Base-by-base conservation (phyloP, 2,329 filamentous ascomycete genomes). In the Penicillium sp. region DNA sequence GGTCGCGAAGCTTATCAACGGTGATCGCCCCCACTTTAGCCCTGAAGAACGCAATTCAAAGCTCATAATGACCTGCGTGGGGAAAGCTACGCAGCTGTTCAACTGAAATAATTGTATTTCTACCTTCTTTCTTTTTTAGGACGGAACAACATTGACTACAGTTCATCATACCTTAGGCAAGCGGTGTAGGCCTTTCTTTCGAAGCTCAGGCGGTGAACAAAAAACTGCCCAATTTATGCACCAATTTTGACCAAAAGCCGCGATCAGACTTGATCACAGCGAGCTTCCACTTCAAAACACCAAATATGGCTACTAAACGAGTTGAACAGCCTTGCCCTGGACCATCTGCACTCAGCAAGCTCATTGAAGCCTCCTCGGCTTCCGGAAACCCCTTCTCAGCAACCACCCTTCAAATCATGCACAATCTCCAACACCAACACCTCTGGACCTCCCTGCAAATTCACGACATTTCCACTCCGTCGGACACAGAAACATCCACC, bases 371-470 rank as follows among this genome's bases (percentile, higher is more conserved):
- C 27, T 57, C 64, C 33, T 54, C 57, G 31, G 53, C 60, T 33
- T 53, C 62, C 4, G 43, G 50, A 6, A 52, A 58, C 35, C 64
- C 70, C 4, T 53, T 62, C 49, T 59, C 66, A 59, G 70, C 78
- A 52, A 77, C 82, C 50, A 77, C 81, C 7, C 66, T 78, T 42
- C 80, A 84, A 66, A 74, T 83, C 58, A 73, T 79, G 42, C 81
- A 86, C 69, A 84, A 84, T 66, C 79, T 86, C 57, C 75, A 79
- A 63, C 73, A 82, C 67, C 81, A 84, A 63, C 82, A 86, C 65
- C 68, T 75, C 32, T 86, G 82, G 82, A 77, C 78, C 31, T 71
- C 73, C 28, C 69, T 85, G n/a, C 70, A 71, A 47, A 67, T 80
- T 44, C 78, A 83, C 65, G 50, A 56, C 13, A 46, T 58, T 46